A percentile compares a stretch with the other conserved stretches of the same genome.
These are phyloP conservation scores for Biancaea sappan DNA, from an alignment of 306 rosid genomes.

Conservation along the genomic window DNA sequence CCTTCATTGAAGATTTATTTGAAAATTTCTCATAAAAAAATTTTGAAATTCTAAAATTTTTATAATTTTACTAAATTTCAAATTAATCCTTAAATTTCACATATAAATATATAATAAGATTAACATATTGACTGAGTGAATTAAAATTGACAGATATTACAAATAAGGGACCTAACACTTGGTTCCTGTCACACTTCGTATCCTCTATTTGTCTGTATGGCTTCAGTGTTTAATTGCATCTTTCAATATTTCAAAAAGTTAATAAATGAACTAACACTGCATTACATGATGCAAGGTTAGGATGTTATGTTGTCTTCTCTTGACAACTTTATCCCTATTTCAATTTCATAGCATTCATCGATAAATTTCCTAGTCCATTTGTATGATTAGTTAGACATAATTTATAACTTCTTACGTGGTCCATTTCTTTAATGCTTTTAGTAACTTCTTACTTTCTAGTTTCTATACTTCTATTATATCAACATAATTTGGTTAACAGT, in stretches of 20 bases:
- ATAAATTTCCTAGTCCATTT: not conserved
- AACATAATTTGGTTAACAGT: not conserved
- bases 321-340: not conserved
- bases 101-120: no score
- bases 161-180: no score
- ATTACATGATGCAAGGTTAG: not conserved
- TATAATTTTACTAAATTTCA: no score
- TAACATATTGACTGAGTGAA: no score
- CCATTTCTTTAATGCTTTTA: not conserved
- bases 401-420: not conserved
- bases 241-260: constrained; percentile 3
- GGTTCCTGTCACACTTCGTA: not conserved
- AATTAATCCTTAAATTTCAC: no score
- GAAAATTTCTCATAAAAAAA: no score
- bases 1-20: no score
- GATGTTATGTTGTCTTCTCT: not conserved
- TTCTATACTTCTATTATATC: not conserved
- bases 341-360: not conserved
- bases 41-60: no score
- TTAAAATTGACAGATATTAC: no score
- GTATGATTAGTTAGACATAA: not conserved
- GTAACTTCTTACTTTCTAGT: not conserved
- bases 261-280: not conserved
- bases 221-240: not conserved
- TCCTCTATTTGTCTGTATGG: not conserved